Evolutionary conservation across 75 land plant species (phyloP).

Genomic region (Gnetum montanum): DNA sequence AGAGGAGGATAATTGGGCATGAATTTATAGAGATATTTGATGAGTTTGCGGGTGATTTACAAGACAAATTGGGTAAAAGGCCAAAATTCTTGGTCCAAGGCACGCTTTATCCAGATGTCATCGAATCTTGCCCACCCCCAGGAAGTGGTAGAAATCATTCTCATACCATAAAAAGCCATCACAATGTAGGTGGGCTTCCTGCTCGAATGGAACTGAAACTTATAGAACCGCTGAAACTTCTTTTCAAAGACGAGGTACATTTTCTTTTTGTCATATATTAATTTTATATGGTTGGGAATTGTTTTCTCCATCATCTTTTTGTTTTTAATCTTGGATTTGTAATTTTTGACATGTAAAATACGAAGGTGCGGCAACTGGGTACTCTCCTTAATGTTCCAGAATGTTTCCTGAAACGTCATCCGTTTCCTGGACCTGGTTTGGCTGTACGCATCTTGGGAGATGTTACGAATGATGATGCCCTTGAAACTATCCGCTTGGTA

Average conservation of each 20-base stretch:
- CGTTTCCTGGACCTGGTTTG: constrained; percentile 97
- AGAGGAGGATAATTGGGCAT: constrained; percentile 85
- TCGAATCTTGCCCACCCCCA: constrained; percentile 97
- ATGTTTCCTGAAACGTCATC: constrained; percentile 80
- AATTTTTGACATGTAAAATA: background rate
- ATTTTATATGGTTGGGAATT: background rate
- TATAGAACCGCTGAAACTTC: constrained; percentile 88
- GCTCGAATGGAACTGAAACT: constrained; percentile 85
- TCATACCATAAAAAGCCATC: constrained; percentile 98
- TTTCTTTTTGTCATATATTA: background rate
- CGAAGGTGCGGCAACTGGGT: constrained; percentile 86
- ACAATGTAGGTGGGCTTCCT: constrained; percentile 96
- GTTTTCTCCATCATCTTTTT: background rate
- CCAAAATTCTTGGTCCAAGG: constrained; percentile 87
- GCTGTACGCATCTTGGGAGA: constrained; percentile 86
- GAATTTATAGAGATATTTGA: constrained; percentile 86
- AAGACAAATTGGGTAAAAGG: constrained; percentile 51
- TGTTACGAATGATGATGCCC: constrained; percentile 72
- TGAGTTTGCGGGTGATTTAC: constrained; percentile 60
- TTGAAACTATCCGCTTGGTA: constrained; percentile 81
- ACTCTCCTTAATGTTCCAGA: constrained; percentile 64
- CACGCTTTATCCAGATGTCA: constrained; percentile 93
- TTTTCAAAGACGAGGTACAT: constrained; percentile 89
- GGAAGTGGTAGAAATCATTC: constrained; percentile 94
- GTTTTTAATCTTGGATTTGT: constrained; percentile 1